Evolutionary conservation across 495 filamentous ascomycete genomes (phyloP).

Genomic region (Xylaria grammica): DNA sequence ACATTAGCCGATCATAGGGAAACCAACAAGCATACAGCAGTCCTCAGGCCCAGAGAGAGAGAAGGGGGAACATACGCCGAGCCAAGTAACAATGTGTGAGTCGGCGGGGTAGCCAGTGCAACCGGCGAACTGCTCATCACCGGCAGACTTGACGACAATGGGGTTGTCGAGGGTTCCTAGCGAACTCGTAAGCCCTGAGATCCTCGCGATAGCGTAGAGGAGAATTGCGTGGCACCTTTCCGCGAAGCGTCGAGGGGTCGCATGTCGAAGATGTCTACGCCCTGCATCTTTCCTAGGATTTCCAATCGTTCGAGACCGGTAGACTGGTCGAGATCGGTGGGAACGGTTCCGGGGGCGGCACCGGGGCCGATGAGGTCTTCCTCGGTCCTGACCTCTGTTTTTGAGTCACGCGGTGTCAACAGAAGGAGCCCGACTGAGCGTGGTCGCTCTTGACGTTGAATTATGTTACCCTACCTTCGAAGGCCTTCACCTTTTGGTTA

Average conservation of each 20-base stretch:
- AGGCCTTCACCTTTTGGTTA: slow-evolving; percentile 33
- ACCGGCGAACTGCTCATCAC: slow-evolving; percentile 95
- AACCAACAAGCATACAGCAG: background rate
- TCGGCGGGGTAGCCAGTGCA: slow-evolving; percentile 95
- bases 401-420: slow-evolving; percentile 1
- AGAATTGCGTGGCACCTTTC: slow-evolving; percentile 64
- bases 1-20: slow-evolving; percentile 22
- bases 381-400: slow-evolving; percentile 78
- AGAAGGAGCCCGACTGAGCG: slow-evolving; percentile 16
- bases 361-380: slow-evolving; percentile 85
- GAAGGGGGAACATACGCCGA: slow-evolving; percentile 66
- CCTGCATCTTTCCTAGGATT: slow-evolving; percentile 98
- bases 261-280: slow-evolving; percentile 98
- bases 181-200: slow-evolving; percentile 22
- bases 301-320: slow-evolving; percentile 98
- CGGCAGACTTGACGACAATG: slow-evolving; percentile 84
- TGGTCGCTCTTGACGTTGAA: background rate
- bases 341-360: slow-evolving; percentile 79
- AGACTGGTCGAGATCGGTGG: slow-evolving; percentile 90
- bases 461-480: slow-evolving; percentile 30
- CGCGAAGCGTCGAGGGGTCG: slow-evolving; percentile 90
- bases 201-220: background rate
- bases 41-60: background rate
- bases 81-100: slow-evolving; percentile 88
- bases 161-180: slow-evolving; percentile 88